These are phyloP conservation scores for Rheum nobile DNA, from an alignment of 148 eudicot species.

Conservation along the genomic window DNA sequence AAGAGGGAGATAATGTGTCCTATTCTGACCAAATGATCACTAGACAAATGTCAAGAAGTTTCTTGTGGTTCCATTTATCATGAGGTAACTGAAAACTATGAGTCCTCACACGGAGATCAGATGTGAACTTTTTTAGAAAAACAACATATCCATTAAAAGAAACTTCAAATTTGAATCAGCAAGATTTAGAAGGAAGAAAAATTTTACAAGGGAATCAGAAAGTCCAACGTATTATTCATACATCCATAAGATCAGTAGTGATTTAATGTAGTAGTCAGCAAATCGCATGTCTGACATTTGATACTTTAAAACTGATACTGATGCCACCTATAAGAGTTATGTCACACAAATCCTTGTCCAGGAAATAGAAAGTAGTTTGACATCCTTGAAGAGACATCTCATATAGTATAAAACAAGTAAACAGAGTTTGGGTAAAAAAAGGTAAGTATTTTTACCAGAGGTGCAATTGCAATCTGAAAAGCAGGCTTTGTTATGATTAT, in stretches of 20 bases:
- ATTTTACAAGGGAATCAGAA: background rate
- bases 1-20: background rate
- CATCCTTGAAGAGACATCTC: background rate
- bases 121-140: background rate
- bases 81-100: background rate
- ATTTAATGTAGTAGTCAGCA: background rate
- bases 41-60: background rate
- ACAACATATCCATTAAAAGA: background rate
- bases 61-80: background rate
- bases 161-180: background rate
- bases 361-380: background rate
- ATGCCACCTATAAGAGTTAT: background rate
- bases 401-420: background rate
- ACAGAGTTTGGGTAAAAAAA: background rate
- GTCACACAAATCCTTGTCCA: background rate
- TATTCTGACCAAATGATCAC: background rate
- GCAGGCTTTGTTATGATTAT: slow-evolving; percentile 32
- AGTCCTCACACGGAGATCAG: background rate
- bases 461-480: slow-evolving; percentile 72
- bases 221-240: background rate
- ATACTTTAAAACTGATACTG: background rate
- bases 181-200: background rate
- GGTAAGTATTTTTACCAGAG: slow-evolving; percentile 40
- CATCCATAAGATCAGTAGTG: background rate
- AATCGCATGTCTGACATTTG: background rate